Evolutionary conservation across 805 yeast genomes (phyloP), one percentile per base, ranked within the genome.

Genomic region (Candida orba): DNA sequence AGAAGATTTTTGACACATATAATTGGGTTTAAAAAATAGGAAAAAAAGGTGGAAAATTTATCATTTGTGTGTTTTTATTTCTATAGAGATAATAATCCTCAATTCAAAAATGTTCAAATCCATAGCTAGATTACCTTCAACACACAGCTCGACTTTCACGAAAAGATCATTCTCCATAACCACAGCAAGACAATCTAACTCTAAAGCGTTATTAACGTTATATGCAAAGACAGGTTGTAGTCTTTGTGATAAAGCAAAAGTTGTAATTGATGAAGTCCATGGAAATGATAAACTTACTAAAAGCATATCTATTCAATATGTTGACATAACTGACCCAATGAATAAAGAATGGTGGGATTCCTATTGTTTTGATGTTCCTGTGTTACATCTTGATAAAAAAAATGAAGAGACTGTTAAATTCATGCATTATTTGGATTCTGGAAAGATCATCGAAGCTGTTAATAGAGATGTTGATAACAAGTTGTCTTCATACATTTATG

Each of bases 281-380:
- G 59, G 60, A 14, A 50, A 48, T 10, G 52, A 65, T 2, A 43
- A 48, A n/a, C 46, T 57, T 17, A 48, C 52, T 31, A 52, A 57
- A 4, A 54, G 57, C 14, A 51, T 72, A 3, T 51, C 63, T 8
- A 57, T 78, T 41, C 59, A 63, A 4, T 62, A 67, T 12, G 64
- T 81, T 4, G 85, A 84, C 56, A 84, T 84, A 29, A 75, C 75
- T 59, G 66, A 70, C 24, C 77, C 78, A 0, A 72, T 73, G 42
- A 80, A 84, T 54, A 66, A 73, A 39, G 66, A 70, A 39, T 83
- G 87, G 81, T 82, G 79, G 71, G 85, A 82, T 41, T 68, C 71
- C 47, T 84, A 84, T 52, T 78, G 89, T 52, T 83, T 78, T 57
- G 95, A 84, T 56, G 82, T 84, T 6, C 95, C 95, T 0, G 95